A percentile compares a stretch with the other conserved stretches of the same genome.
These are phyloP conservation scores for Zygnema circumcarinatum DNA, from an alignment of 139 green algal genomes.

Conservation along the genomic window DNA sequence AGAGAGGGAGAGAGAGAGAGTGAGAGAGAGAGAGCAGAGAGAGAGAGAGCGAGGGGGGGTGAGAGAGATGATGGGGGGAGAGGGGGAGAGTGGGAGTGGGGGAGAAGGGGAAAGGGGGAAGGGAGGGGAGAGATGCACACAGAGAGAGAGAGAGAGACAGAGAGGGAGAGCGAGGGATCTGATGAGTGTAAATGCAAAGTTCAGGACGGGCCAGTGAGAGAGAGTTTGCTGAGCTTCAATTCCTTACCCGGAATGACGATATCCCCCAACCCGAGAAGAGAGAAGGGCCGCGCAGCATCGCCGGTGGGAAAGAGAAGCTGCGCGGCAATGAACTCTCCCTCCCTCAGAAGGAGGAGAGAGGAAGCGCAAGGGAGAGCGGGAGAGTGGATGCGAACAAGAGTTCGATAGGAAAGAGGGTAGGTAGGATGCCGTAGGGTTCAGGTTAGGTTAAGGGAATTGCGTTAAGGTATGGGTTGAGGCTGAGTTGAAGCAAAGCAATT, in stretches of 20 bases:
- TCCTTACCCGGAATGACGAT: slow-evolving; percentile 76
- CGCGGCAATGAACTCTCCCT: no score
- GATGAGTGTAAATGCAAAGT: neutral
- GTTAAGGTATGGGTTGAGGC: no score
- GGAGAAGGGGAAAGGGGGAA: neutral
- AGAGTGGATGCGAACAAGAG: neutral
- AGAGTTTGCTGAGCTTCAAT: no score
- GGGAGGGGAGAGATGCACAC: neutral
- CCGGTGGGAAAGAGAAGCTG: slow-evolving; percentile 57
- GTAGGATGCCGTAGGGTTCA: neutral
- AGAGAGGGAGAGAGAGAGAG: slow-evolving; percentile 11
- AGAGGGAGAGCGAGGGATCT: neutral
- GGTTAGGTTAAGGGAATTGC: no score
- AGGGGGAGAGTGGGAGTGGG: no score
- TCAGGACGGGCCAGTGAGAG: neutral
- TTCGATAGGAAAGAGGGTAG: neutral
- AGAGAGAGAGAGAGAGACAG: neutral
- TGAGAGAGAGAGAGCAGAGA: slow-evolving; percentile 24
- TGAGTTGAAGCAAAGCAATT: no score
- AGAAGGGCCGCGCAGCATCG: slow-evolving; percentile 72
- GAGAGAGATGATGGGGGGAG: neutral
- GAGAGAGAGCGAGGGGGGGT: neutral
- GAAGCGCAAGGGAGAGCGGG: neutral
- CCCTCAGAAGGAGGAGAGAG: slow-evolving; percentile 16
- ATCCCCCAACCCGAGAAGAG: slow-evolving; percentile 95